Base-by-base conservation (phyloP, 805 yeast genomes). In the Candida stauntonica region DNA sequence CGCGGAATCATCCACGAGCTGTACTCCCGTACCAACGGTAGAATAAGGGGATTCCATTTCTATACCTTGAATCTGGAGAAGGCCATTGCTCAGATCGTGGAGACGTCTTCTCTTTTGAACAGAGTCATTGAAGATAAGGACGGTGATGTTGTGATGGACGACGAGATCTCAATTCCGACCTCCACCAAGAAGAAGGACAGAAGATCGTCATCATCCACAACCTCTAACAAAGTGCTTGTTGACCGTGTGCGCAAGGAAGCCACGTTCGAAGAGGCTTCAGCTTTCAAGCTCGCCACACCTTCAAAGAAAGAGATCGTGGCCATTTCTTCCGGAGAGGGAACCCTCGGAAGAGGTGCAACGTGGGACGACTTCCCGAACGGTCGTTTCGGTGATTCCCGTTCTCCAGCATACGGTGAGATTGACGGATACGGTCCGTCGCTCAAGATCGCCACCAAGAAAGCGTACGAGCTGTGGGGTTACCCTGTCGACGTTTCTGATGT, bases 281-380 rank as follows among this genome's bases (percentile, higher is more conserved):
- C 45, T n/a, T 47, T 48, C 36, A 54, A 52, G 31, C 45, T 57
- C 7, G 35, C 52, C 0, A 45, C 45, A 2, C 70, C 70, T 7
- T 69, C 73, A 26, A 74, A 75, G 47, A 75, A 74, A 55, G 75
- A 75, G 3, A 70, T 86, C 26, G 68, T 86, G 27, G 86, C 88
- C 5, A 86, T 87, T 29, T 82, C 93, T 30, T 73, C 83, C 13
- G 96, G 96, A 29, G 79, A 82, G 48, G 95, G 95, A 28, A 75
- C 81, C 2, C 56, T 86, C 19, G 95, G 95, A 26, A 78, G 86
- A 52, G 93, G 86, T 59, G 95, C 95, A 4, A 85, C 89, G 1
- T 89, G 98, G 98, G 98, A 89, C 67, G 98, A 89, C 55, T 89
- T 86, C 62, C 93, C 96, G 19, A 87, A 89, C 62, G 96, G 97